Percentiles rank a stretch among this genome's conserved stretches.
Evolutionary conservation across 139 green algal species (phyloP).

Genomic region (Gonium pectorale): DNA sequence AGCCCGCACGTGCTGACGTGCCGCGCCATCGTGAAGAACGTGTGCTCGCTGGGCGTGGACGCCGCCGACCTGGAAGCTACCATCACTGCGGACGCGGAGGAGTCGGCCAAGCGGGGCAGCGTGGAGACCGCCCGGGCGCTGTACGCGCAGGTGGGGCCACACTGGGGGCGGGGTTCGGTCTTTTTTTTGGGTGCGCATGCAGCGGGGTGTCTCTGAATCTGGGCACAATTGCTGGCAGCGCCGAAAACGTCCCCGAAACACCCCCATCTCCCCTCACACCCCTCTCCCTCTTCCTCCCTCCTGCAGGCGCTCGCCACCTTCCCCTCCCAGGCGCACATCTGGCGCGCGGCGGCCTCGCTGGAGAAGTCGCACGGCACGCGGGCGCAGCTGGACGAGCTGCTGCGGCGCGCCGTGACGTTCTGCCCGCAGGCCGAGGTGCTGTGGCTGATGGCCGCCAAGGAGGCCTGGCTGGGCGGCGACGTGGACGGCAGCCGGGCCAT

Average conservation of each 20-base stretch:
- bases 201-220: not conserved
- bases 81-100: slow-evolving; percentile 93
- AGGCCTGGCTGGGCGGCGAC: slow-evolving; percentile 84
- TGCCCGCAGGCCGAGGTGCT: slow-evolving; percentile 94
- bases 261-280: not conserved
- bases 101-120: slow-evolving; percentile 70
- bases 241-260: too few species aligned
- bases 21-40: slow-evolving; percentile 84
- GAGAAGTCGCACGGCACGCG: slow-evolving; percentile 90
- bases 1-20: slow-evolving; percentile 74
- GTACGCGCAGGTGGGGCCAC: slow-evolving; percentile 67
- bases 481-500: slow-evolving; percentile 57
- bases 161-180: too few species aligned
- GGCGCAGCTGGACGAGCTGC: slow-evolving; percentile 85
- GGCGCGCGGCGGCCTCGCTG: slow-evolving; percentile 88
- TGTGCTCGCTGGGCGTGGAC: slow-evolving; percentile 88
- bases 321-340: slow-evolving; percentile 87
- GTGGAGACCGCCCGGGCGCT: slow-evolving; percentile 93
- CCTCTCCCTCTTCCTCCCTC: slow-evolving; percentile 18
- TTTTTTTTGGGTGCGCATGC: too few species aligned
- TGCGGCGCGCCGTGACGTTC: slow-evolving; percentile 87
- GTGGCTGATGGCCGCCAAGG: slow-evolving; percentile 98
- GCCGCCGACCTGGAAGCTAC: slow-evolving; percentile 89
- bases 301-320: slow-evolving; percentile 76
- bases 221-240: too few species aligned